Percentiles rank a stretch among this genome's conserved stretches.
Evolutionary conservation across 305 asterid species (phyloP).

Genomic region (Rubia balearica): DNA sequence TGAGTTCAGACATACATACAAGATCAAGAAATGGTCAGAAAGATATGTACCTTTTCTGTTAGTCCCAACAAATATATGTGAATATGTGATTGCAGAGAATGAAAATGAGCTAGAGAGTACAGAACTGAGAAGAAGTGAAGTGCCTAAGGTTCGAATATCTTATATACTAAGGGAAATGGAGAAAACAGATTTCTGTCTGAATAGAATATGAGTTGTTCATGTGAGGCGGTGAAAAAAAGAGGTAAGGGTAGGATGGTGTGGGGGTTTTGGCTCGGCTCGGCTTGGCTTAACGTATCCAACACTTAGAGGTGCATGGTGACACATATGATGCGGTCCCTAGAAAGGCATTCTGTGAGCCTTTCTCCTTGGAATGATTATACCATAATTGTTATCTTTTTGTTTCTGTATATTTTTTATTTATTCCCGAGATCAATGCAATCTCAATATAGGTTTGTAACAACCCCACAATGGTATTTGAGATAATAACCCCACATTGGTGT

Average conservation of each 20-base stretch:
- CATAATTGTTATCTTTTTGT: conserved; percentile 65
- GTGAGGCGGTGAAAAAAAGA: conserved; percentile 37
- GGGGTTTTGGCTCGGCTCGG: not conserved
- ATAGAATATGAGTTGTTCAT: conserved; percentile 30
- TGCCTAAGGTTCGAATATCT: conserved; percentile 19
- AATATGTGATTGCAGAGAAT: not conserved
- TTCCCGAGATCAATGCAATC: no score
- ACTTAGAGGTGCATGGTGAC: conserved; percentile 54
- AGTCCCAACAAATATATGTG: conserved; percentile 15
- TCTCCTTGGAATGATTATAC: conserved; percentile 74
- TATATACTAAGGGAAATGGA: conserved; percentile 21
- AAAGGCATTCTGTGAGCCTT: conserved; percentile 43
- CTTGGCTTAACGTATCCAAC: conserved; percentile 8
- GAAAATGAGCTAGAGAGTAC: conserved; percentile 4
- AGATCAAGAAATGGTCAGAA: conserved; percentile 16
- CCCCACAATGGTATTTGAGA: no score
- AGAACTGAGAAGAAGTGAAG: conserved; percentile 15
- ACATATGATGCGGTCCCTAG: conserved; percentile 45
- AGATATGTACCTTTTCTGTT: conserved; percentile 38
- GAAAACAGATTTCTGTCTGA: conserved; percentile 36
- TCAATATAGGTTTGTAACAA: no score
- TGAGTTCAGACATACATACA: not conserved
- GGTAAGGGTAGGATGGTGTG: not conserved
- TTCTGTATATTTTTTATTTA: conserved; percentile 6
- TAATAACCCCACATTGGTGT: no score